Evolutionary conservation across 768 basidiomycete species (phyloP).

Genomic region (Boletus vermiculosoides): DNA sequence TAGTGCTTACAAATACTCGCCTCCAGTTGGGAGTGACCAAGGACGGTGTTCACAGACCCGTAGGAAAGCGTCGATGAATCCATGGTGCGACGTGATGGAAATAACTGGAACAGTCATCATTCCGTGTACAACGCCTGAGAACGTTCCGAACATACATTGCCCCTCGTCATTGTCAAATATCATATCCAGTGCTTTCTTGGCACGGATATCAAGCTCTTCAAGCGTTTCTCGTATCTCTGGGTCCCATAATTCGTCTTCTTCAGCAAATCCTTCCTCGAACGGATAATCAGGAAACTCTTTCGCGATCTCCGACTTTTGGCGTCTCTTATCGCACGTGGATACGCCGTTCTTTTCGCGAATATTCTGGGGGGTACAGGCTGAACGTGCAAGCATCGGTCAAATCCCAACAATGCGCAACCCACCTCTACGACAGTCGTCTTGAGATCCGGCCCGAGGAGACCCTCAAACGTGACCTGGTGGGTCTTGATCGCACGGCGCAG

Average conservation of each 20-base stretch:
- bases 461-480: slow-evolving; percentile 50
- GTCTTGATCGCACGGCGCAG: slow-evolving; percentile 62
- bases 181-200: slow-evolving; percentile 49
- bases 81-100: slow-evolving; percentile 66
- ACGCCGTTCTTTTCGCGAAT: slow-evolving; percentile 65
- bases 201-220: slow-evolving; percentile 46
- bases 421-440: slow-evolving; percentile 59
- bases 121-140: background rate
- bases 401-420: background rate
- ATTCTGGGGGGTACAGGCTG: slow-evolving; percentile 39
- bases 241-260: slow-evolving; percentile 63
- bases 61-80: slow-evolving; percentile 58
- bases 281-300: slow-evolving; percentile 46
- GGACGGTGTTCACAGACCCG: slow-evolving; percentile 42
- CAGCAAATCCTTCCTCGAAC: slow-evolving; percentile 58
- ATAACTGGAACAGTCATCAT: slow-evolving; percentile 43
- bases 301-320: slow-evolving; percentile 47
- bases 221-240: slow-evolving; percentile 53
- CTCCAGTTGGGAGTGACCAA: slow-evolving; percentile 61
- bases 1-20: slow-evolving; percentile 34
- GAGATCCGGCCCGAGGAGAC: slow-evolving; percentile 31
- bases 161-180: slow-evolving; percentile 48
- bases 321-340: slow-evolving; percentile 71
- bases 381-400: background rate
- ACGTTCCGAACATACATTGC: slow-evolving; percentile 45